Conservation (phyloP, 2,329 filamentous ascomycete genomes). For the Teratosphaeria destructans region DNA sequence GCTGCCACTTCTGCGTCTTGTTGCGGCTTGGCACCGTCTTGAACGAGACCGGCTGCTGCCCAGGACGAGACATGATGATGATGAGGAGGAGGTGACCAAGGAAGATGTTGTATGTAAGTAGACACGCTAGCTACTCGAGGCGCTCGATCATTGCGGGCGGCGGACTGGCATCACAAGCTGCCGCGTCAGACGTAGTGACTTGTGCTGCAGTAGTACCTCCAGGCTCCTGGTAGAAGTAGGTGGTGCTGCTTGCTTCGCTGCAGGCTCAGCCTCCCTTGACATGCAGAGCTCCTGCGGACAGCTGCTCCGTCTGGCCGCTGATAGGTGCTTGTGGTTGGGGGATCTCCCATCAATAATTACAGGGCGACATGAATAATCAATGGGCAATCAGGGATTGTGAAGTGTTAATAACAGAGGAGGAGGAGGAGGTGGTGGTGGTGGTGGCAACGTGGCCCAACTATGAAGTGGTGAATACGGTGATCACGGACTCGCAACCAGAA, state of each 20-base stretch:
- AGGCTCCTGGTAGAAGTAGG: background rate
- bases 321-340: background rate
- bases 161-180: background rate
- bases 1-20: constrained; percentile 92
- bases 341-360: background rate
- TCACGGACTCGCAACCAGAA: background rate
- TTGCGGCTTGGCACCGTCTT: constrained; percentile 77
- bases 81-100: too few relatives aligned
- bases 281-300: background rate
- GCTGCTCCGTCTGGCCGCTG: background rate
- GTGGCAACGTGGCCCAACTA: background rate
- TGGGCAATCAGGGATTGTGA: too few relatives aligned
- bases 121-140: background rate
- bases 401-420: too few relatives aligned
- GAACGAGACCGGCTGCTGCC: constrained; percentile 48
- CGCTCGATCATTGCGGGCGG: background rate
- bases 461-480: too few relatives aligned
- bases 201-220: background rate
- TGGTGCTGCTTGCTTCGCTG: too few relatives aligned
- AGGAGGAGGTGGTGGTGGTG: background rate
- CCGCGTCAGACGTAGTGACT: background rate
- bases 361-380: background rate
- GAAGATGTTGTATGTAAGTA: background rate
- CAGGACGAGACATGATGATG: background rate
- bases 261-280: background rate